Base-by-base conservation (phyloP, 176 grass and related monocot genomes). In the Thinopyrum elongatum region DNA sequence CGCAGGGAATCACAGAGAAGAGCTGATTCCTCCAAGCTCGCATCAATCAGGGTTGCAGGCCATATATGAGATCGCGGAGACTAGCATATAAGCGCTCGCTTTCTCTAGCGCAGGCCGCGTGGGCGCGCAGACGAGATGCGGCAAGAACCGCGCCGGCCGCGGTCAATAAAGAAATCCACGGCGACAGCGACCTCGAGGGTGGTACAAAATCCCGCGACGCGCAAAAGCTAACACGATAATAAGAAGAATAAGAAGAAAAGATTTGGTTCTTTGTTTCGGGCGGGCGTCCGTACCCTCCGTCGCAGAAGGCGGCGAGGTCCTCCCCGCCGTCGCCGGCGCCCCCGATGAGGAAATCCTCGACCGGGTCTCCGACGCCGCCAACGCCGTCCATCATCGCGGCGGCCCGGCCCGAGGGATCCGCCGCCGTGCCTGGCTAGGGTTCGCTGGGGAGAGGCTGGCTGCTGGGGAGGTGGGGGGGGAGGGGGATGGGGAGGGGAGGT, bases 231-330 rank as follows among this genome's bases (percentile, higher is more conserved):
- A 7, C 26, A 8, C 36, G 6, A 7, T 36, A 39, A 39, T 0
- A 39, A 10, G 71, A 14, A 1, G 25, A 9, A 28, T 1, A 28
- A 33, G 1, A 36, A 36, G 35, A 36, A 1, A 1, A 36, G 35
- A 36, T 36, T 8, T 36, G 35, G 35, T 1, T 64, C 79, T 36
- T 27, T 71, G 33, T 15, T n/a, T n/a, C 46, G 7, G 3, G 59
- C 25, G 60, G 0, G 16, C 51, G 51, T 64, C 76, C 85, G 86
- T 91, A 91, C 90, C 86, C 90, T 84, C 82, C 86, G 22, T 83
- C 88, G 90, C 90, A 88, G 86, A 91, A 91, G 51, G 80, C 39
- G 85, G 36, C 51, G 25, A 91, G 86, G 33, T 42, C 89, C 0
- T 51, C 69, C 6, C 29, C 85, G 6, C 41, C 85, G 23, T 25